Evolutionary conservation across 2,329 filamentous ascomycete genomes (phyloP).

Genomic region (Tolypocladium amazonense): DNA sequence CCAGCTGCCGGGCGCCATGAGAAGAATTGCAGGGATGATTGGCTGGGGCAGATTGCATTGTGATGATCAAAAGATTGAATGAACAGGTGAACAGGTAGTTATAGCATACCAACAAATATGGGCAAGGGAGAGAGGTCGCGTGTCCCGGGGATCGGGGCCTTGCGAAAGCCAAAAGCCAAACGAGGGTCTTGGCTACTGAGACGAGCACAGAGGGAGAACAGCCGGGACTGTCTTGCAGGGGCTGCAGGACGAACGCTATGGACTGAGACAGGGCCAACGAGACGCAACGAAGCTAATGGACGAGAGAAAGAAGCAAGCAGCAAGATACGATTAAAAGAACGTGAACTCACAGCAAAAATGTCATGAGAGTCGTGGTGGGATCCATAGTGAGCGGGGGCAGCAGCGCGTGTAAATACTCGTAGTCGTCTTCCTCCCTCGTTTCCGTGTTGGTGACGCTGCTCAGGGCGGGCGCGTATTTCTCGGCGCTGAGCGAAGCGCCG

Average conservation of each 20-base stretch:
- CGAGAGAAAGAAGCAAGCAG: conserved; percentile 1
- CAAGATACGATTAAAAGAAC: not conserved
- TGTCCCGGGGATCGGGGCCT: not conserved
- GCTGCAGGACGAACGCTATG: not conserved
- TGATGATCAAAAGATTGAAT: not conserved
- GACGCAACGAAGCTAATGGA: conserved; percentile 2
- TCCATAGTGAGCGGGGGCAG: conserved; percentile 32
- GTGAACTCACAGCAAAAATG: conserved; percentile 52
- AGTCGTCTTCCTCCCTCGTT: not conserved
- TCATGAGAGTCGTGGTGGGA: conserved; percentile 54
- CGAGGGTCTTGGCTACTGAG: not conserved
- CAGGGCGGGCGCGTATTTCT: not conserved
- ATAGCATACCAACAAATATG: not conserved
- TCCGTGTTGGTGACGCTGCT: not conserved
- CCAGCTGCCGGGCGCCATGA: not conserved
- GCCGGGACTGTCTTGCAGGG: not conserved
- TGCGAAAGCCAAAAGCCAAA: not conserved
- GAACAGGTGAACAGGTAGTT: not conserved
- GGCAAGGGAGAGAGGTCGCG: not conserved
- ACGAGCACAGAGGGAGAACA: not conserved
- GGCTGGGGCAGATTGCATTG: not conserved
- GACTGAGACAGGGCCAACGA: not conserved
- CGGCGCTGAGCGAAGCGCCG: not conserved
- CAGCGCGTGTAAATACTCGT: not conserved
- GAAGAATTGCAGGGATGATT: not conserved